phyloP scores from a whole-genome alignment of 371 early-diverging fungal genomes.

The Cokeromyces recurvatus region DNA sequence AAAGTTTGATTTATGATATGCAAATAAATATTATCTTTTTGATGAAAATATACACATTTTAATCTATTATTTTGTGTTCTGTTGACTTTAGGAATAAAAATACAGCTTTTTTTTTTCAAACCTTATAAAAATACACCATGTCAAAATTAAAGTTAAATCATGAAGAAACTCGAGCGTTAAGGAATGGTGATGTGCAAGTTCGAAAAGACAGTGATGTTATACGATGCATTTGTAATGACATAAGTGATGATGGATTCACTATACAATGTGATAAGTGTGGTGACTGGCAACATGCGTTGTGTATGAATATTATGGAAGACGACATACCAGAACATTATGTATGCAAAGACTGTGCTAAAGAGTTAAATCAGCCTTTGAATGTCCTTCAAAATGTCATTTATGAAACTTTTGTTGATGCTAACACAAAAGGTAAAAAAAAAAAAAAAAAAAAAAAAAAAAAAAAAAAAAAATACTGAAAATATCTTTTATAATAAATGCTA shows the following conservation, averaged over 20 bases:
- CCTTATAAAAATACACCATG: no score
- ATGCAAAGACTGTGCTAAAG: constrained; percentile 3
- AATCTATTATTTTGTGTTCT: no score
- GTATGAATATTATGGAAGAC: constrained; percentile 63
- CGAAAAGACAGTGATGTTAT: not conserved
- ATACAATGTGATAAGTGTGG: constrained; percentile 94
- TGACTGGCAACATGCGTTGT: constrained; percentile 94
- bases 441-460: not conserved
- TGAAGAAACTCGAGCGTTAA: no score
- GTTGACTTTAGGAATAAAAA: no score
- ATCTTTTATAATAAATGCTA: no score
- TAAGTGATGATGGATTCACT: constrained; percentile 44
- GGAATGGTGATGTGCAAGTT: no score
- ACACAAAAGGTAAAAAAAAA: constrained; percentile 1
- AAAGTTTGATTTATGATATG: no score
- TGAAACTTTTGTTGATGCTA: not conserved
- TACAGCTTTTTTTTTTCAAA: not conserved
- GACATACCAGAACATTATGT: constrained; percentile 18
- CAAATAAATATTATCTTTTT: no score
- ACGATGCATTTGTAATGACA: not conserved
- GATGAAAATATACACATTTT: no score
- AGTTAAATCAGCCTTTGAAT: not conserved
- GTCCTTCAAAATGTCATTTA: no score
- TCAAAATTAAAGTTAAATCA: no score
- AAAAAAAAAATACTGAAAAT: no score